Evolutionary conservation across 169 alveolate species (phyloP).

Genomic region (Plasmodium berghei): DNA sequence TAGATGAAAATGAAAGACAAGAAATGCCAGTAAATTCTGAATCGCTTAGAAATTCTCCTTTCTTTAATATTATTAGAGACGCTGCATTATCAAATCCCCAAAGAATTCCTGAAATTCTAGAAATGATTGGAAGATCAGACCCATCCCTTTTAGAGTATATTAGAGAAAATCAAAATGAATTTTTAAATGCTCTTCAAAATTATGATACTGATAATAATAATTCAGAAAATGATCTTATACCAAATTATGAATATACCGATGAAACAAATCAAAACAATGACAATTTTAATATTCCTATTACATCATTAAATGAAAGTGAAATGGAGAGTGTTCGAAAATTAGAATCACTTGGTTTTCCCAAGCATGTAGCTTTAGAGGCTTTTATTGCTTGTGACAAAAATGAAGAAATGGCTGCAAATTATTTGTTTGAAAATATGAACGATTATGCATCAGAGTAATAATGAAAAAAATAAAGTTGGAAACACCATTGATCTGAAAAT

Average conservation of each 20-base stretch:
- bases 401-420: slow-evolving; percentile 95
- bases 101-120: slow-evolving; percentile 89
- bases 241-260: slow-evolving; percentile 54
- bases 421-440: slow-evolving; percentile 87
- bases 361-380: slow-evolving; percentile 96
- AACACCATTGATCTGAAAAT: background rate
- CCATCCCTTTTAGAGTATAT: slow-evolving; percentile 90
- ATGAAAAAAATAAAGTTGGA: slow-evolving; percentile 6
- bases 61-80: slow-evolving; percentile 87
- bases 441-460: slow-evolving; percentile 79
- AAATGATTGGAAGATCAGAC: slow-evolving; percentile 87
- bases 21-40: slow-evolving; percentile 29
- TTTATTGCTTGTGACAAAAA: slow-evolving; percentile 96
- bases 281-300: slow-evolving; percentile 62
- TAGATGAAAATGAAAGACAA: slow-evolving; percentile 18
- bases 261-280: slow-evolving; percentile 30
- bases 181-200: slow-evolving; percentile 80
- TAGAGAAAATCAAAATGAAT: slow-evolving; percentile 90
- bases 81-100: slow-evolving; percentile 92
- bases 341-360: slow-evolving; percentile 93
- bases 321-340: slow-evolving; percentile 88
- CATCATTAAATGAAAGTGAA: slow-evolving; percentile 92
- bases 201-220: slow-evolving; percentile 74
- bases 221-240: slow-evolving; percentile 16
- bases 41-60: slow-evolving; percentile 85